phyloP scores from a whole-genome alignment of 108 stramenopile species.

The Skeletonema tropicum region DNA sequence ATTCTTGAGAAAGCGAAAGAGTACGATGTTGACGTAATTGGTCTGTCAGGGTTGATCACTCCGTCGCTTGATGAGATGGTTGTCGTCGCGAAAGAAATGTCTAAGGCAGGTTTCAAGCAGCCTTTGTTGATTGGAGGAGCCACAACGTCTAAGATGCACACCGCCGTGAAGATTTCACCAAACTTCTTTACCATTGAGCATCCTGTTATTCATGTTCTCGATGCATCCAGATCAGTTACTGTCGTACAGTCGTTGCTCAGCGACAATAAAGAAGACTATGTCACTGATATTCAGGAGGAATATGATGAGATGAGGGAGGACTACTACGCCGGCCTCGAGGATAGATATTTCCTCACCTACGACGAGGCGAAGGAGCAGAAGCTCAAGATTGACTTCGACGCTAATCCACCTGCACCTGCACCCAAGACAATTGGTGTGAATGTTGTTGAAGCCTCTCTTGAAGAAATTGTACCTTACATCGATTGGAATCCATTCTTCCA shows the following conservation, averaged over 20 bases:
- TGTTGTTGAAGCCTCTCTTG: constrained; percentile 74
- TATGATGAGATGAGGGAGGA: constrained; percentile 97
- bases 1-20: constrained; percentile 95
- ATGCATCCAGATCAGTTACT: constrained; percentile 97
- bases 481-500: constrained; percentile 99
- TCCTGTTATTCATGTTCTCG: constrained; percentile 99
- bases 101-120: constrained; percentile 92
- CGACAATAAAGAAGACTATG: constrained; percentile 91
- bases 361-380: constrained; percentile 88
- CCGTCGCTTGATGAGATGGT: constrained; percentile 99
- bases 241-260: constrained; percentile 92
- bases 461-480: constrained; percentile 96
- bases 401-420: constrained; percentile 82
- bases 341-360: constrained; percentile 91
- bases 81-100: constrained; percentile 96
- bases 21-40: constrained; percentile 96
- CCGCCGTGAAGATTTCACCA: constrained; percentile 98
- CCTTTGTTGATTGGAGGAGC: constrained; percentile 99
- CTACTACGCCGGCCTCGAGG: constrained; percentile 98
- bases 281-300: constrained; percentile 92
- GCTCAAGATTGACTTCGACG: constrained; percentile 90
- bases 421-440: constrained; percentile 83
- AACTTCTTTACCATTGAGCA: constrained; percentile 91
- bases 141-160: constrained; percentile 99
- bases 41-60: constrained; percentile 98